Percentiles rank a stretch among this genome's conserved stretches.
Evolutionary conservation across 352 stramenopile species (phyloP).

Genomic region (Thalassiosira hispida): DNA sequence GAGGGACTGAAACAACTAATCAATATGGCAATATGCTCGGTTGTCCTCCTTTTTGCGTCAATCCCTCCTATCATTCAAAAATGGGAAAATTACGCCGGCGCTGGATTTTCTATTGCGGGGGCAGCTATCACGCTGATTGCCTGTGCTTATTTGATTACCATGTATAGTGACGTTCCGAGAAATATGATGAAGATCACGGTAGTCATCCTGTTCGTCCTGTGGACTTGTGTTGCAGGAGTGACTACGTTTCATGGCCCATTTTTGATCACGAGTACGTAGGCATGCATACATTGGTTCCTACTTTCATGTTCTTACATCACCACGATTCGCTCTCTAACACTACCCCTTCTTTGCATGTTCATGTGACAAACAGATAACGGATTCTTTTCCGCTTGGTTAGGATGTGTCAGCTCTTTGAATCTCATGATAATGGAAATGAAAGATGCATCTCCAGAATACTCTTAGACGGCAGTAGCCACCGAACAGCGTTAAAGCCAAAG

Average conservation of each 20-base stretch:
- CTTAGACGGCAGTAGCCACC: neutral
- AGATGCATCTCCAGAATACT: conserved; percentile 19
- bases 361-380: conserved; percentile 29
- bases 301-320: neutral
- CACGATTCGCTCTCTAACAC: neutral
- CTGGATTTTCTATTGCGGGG: conserved; percentile 35
- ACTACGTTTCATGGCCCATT: conserved; percentile 48
- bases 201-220: conserved; percentile 36
- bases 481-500: no score
- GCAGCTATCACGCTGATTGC: conserved; percentile 32
- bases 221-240: conserved; percentile 28
- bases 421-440: conserved; percentile 24
- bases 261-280: conserved; percentile 22
- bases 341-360: neutral
- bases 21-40: conserved; percentile 22
- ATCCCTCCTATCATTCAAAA: conserved; percentile 29
- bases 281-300: neutral
- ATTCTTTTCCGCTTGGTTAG: conserved; percentile 41
- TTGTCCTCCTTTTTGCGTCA: conserved; percentile 35
- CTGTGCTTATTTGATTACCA: conserved; percentile 15
- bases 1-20: conserved; percentile 25
- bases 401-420: conserved; percentile 26
- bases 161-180: conserved; percentile 35
- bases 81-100: conserved; percentile 14
- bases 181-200: conserved; percentile 38